phyloP scores from a whole-genome alignment of 371 early-diverging fungal species.

The Lichtheimia hyalospora region DNA sequence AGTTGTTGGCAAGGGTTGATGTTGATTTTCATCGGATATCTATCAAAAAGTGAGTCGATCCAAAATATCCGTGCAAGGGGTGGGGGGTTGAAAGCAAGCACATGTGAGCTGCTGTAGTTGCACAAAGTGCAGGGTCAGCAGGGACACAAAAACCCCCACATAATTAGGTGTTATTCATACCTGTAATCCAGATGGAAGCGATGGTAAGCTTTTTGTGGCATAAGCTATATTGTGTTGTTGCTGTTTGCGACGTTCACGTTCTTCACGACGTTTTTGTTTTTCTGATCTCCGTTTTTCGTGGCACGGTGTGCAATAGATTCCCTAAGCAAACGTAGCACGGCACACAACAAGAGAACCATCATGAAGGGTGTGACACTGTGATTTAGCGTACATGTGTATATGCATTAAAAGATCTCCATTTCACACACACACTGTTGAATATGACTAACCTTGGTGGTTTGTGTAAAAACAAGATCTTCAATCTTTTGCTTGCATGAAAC shows the following conservation, averaged over 20 bases:
- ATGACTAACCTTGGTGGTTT: slow-evolving; percentile 66
- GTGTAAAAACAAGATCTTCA: slow-evolving; percentile 77
- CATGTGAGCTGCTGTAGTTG: not conserved
- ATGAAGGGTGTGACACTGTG: not conserved
- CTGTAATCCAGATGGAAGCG: slow-evolving; percentile 8
- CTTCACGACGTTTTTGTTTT: slow-evolving; percentile 34
- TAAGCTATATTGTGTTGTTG: slow-evolving; percentile 5
- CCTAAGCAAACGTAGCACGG: slow-evolving; percentile 21
- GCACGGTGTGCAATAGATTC: slow-evolving; percentile 48
- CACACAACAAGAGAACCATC: not conserved
- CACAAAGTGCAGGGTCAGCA: not conserved
- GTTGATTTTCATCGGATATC: not conserved
- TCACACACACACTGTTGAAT: not conserved
- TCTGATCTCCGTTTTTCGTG: slow-evolving; percentile 40
- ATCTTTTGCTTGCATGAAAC: slow-evolving; percentile 69
- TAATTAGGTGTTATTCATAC: not conserved
- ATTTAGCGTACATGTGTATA: too few relatives aligned
- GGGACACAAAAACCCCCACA: too few relatives aligned
- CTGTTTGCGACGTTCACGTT: slow-evolving; percentile 26
- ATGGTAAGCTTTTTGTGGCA: slow-evolving; percentile 11
- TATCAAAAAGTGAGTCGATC: not conserved
- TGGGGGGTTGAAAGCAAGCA: not conserved
- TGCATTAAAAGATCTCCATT: not conserved
- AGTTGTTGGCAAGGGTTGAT: not conserved
- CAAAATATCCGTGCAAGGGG: too few relatives aligned